These are phyloP conservation scores for Aegle marmelos DNA, from an alignment of 345 rosid species.

Conservation along the genomic window DNA sequence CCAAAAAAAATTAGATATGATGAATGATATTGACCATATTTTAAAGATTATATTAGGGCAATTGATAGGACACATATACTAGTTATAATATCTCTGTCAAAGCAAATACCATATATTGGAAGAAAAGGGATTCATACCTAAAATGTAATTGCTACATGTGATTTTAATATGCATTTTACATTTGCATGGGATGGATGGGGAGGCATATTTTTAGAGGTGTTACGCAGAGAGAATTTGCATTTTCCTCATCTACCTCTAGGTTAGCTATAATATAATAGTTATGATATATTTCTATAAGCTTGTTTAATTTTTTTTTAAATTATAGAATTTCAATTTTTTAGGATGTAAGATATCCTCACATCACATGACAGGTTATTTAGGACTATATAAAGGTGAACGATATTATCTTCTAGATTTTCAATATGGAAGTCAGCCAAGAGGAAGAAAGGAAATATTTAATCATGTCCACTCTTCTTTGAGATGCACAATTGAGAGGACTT, in stretches of 20 bases:
- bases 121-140: neutral
- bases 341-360: neutral
- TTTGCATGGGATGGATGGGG: conserved; percentile 6
- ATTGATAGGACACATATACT: neutral
- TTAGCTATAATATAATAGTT: neutral
- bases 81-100: neutral
- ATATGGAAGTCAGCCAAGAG: neutral
- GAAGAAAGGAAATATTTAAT: neutral
- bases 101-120: neutral
- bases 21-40: neutral
- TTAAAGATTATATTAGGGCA: neutral
- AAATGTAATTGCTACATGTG: conserved; percentile 9
- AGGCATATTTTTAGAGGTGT: neutral
- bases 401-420: neutral
- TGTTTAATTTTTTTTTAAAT: neutral
- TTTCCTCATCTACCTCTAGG: neutral
- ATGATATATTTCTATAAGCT: neutral
- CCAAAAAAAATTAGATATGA: neutral
- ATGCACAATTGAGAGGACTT: neutral
- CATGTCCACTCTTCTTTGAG: neutral
- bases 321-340: neutral
- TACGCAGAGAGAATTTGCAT: neutral
- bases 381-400: neutral
- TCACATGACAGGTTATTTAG: neutral
- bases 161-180: conserved; percentile 10